Conservation (phyloP, 2,329 filamentous ascomycete species). For the Ampelomyces quisqualis region DNA sequence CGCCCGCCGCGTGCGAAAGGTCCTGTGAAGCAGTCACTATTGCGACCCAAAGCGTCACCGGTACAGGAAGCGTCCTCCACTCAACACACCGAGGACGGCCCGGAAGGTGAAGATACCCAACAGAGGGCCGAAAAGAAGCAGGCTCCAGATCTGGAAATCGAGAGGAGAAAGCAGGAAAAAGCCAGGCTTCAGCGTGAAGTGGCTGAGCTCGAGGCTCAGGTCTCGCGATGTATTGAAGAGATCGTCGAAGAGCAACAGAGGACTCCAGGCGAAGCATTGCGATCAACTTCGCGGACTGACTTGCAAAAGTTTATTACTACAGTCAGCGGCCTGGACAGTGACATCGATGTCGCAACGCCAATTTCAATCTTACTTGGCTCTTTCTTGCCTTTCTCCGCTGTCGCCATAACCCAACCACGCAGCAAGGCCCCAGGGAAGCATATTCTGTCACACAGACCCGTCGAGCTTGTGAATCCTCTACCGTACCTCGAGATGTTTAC, state of each 20-base stretch:
- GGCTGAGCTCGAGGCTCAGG: constrained; percentile 34
- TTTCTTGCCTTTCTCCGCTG: constrained; percentile 43
- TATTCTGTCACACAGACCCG: constrained; percentile 62
- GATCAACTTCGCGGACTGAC: constrained; percentile 23
- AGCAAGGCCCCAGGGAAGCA: constrained; percentile 36
- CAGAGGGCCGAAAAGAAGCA: constrained; percentile 7
- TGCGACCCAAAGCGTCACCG: constrained; percentile 14
- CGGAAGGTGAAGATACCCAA: constrained; percentile 1
- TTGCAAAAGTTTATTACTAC: constrained; percentile 22
- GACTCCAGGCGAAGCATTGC: constrained; percentile 11
- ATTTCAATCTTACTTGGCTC: constrained; percentile 43
- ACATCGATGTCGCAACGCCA: constrained; percentile 23
- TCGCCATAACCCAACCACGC: constrained; percentile 27
- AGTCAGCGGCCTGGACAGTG: constrained; percentile 16
- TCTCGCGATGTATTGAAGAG: constrained; percentile 31
- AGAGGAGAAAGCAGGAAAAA: constrained; percentile 35
- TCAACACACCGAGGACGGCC: constrained; percentile 13
- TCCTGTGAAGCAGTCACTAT: constrained; percentile 16
- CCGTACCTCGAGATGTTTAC: constrained; percentile 72
- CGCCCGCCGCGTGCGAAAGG: constrained; percentile 24
- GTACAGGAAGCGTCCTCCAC: constrained; percentile 15
- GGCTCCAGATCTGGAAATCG: constrained; percentile 25
- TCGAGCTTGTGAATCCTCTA: constrained; percentile 65
- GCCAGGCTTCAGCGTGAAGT: constrained; percentile 31
- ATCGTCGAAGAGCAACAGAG: constrained; percentile 30